phyloP scores from a whole-genome alignment of 345 rosid genomes.

The Populus simonii region DNA sequence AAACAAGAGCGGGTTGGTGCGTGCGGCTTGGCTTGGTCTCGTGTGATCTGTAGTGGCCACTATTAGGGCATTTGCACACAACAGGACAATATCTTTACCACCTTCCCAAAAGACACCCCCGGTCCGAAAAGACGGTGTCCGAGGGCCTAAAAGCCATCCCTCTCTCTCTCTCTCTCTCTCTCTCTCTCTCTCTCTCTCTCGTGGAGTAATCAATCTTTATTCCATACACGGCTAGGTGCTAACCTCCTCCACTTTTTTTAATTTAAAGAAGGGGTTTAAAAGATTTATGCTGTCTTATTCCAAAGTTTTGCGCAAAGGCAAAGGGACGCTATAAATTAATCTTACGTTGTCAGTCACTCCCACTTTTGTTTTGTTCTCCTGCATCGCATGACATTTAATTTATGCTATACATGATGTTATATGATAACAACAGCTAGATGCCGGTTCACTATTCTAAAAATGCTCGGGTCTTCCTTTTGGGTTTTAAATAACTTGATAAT shows the following conservation, averaged over 20 bases:
- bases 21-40: neutral
- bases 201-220: neutral
- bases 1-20: no score
- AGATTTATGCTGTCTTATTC: conserved; percentile 16
- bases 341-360: no score
- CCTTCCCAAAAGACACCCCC: conserved; percentile 1
- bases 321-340: neutral
- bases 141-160: neutral
- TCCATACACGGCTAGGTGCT: no score
- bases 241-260: neutral
- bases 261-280: conserved; percentile 1
- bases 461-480: no score
- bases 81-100: conserved; percentile 8
- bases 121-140: neutral
- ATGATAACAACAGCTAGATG: no score
- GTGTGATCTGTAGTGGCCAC: conserved; percentile 7
- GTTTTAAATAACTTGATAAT: no score
- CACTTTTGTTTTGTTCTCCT: no score
- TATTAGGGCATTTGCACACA: conserved; percentile 14
- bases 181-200: no score
- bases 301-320: neutral
- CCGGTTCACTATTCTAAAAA: no score
- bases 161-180: no score
- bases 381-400: no score
- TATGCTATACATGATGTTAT: no score